phyloP scores from a whole-genome alignment of 441 rosid species.

The Rhodomyrtus psidioides region DNA sequence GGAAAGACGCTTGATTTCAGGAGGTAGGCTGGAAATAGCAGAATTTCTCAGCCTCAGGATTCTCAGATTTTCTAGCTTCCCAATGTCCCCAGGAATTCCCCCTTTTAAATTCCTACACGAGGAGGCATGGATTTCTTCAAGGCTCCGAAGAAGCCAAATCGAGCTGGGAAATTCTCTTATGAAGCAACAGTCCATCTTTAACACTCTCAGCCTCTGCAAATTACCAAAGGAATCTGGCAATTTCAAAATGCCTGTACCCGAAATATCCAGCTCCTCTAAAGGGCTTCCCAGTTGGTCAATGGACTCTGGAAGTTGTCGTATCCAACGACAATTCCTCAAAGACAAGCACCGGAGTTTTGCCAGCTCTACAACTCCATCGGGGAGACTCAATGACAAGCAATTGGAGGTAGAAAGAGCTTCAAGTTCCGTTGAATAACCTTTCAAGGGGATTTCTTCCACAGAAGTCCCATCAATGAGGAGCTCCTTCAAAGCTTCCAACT shows the following conservation, averaged over 20 bases:
- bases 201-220: neutral
- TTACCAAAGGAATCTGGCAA: neutral
- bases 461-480: neutral
- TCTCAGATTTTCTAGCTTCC: accelerated
- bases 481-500: neutral
- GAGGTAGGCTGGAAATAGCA: neutral
- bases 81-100: neutral
- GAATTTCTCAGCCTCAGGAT: neutral
- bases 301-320: neutral
- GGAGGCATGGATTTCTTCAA: neutral
- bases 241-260: accelerated
- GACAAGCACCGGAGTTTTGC: neutral
- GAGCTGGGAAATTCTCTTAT: neutral
- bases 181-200: neutral
- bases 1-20: neutral
- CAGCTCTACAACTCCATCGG: too few relatives aligned
- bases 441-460: neutral
- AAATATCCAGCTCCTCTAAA: neutral
- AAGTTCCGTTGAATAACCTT: accelerated
- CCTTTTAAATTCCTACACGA: neutral
- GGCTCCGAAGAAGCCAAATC: accelerated
- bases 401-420: neutral
- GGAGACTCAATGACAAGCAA: neutral
- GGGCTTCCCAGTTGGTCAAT: neutral
- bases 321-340: neutral